A percentile compares a stretch with the other conserved stretches of the same genome.
Evolutionary conservation across 2,329 filamentous ascomycete genomes (phyloP).

Genomic region (Trichoderma atrobrunneum): DNA sequence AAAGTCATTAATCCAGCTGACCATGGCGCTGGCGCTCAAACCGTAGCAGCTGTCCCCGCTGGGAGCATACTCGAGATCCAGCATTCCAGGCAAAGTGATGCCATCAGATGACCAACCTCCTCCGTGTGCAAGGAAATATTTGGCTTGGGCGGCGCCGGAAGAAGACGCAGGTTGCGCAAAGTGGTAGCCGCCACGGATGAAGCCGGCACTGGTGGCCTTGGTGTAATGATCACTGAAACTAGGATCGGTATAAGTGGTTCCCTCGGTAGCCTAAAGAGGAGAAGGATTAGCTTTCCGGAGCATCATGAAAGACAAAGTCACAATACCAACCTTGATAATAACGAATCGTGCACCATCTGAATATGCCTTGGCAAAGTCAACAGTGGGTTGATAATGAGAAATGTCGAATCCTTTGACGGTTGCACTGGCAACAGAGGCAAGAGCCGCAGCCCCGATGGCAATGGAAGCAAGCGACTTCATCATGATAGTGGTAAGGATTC

Average conservation of each 20-base stretch:
- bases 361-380: conserved; percentile 39
- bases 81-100: conserved; percentile 55
- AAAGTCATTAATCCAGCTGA: conserved; percentile 53
- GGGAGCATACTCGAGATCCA: conserved; percentile 50
- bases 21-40: conserved; percentile 44
- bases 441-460: not conserved
- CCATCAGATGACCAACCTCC: conserved; percentile 54
- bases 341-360: conserved; percentile 41
- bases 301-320: accelerated
- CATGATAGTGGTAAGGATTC: not conserved
- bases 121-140: conserved; percentile 51
- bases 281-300: not conserved
- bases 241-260: conserved; percentile 45
- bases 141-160: conserved; percentile 47
- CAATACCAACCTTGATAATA: conserved; percentile 40
- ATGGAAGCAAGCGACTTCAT: not conserved
- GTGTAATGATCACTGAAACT: conserved; percentile 48
- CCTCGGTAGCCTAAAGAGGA: conserved; percentile 48
- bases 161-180: conserved; percentile 48
- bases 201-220: conserved; percentile 47
- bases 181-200: conserved; percentile 57
- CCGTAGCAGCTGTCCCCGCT: conserved; percentile 44
- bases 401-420: conserved; percentile 41
- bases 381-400: conserved; percentile 39
- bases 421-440: conserved; percentile 24